These are phyloP conservation scores for Pisolithus tinctorius DNA, from an alignment of 768 basidiomycete species.

Conservation along the genomic window DNA sequence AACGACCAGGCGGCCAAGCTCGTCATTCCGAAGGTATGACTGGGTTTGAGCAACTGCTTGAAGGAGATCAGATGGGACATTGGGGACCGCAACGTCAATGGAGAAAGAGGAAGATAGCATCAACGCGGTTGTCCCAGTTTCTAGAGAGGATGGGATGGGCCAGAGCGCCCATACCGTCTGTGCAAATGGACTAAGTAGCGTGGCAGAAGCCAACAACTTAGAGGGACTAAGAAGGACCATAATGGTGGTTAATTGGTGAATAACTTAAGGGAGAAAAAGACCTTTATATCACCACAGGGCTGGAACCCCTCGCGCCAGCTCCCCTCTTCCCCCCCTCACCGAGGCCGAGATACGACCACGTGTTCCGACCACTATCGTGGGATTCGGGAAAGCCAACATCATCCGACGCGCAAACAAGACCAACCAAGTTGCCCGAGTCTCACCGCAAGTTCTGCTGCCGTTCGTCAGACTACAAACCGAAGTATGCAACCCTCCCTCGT, in stretches of 20 bases:
- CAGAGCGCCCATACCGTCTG: slow-evolving; percentile 17
- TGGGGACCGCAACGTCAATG: slow-evolving; percentile 19
- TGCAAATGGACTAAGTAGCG: not conserved
- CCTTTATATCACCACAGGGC: not conserved
- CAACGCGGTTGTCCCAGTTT: slow-evolving; percentile 22
- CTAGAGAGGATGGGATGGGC: slow-evolving; percentile 25
- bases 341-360: too few species aligned
- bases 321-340: too few species aligned
- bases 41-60: slow-evolving; percentile 27
- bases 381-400: too few species aligned
- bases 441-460: not conserved
- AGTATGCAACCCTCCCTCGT: slow-evolving; percentile 77
- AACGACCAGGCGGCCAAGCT: slow-evolving; percentile 34
- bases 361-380: too few species aligned
- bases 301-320: too few species aligned
- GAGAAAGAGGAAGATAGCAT: slow-evolving; percentile 19
- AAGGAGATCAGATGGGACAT: slow-evolving; percentile 27
- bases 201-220: slow-evolving; percentile 8
- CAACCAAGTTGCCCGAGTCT: not conserved
- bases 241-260: not conserved
- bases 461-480: slow-evolving; percentile 8
- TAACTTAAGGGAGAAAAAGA: not conserved
- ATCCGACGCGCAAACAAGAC: not conserved
- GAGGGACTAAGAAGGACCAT: slow-evolving; percentile 5
- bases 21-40: slow-evolving; percentile 29